phyloP scores from a whole-genome alignment of 495 filamentous ascomycete genomes.

The Neurospora sp. region DNA sequence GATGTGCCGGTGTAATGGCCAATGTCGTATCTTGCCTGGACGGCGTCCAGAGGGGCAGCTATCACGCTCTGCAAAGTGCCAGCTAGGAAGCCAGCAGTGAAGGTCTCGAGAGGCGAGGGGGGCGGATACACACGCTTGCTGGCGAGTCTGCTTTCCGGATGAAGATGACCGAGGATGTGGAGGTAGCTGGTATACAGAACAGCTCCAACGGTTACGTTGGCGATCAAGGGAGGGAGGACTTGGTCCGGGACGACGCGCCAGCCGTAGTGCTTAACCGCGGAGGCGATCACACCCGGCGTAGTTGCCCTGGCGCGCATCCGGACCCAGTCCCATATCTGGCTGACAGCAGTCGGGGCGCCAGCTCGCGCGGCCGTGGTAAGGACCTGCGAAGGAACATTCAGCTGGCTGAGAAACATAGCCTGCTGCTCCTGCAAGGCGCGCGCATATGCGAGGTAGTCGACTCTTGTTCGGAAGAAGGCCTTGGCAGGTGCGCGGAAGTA shows the following conservation, averaged over 20 bases:
- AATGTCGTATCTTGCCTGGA: conserved; percentile 67
- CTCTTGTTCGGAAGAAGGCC: conserved; percentile 77
- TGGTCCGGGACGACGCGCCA: conserved; percentile 86
- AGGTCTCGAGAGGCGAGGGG: conserved; percentile 52
- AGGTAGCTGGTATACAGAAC: conserved; percentile 84
- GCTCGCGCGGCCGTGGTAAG: neutral
- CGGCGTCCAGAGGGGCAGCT: conserved; percentile 80
- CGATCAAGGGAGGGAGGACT: conserved; percentile 74
- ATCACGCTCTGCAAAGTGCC: conserved; percentile 70
- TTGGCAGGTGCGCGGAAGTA: conserved; percentile 86
- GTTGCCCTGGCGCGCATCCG: conserved; percentile 57
- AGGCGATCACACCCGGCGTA: conserved; percentile 67
- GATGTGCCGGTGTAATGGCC: conserved; percentile 1
- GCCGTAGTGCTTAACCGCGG: conserved; percentile 69
- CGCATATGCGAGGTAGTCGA: conserved; percentile 60
- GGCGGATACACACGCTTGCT: conserved; percentile 68
- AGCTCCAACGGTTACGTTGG: conserved; percentile 77
- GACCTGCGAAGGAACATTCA: neutral
- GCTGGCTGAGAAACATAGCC: conserved; percentile 1
- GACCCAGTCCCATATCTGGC: conserved; percentile 28
- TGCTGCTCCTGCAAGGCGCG: conserved; percentile 32
- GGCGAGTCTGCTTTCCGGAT: conserved; percentile 60
- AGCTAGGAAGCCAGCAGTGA: conserved; percentile 66
- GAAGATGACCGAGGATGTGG: conserved; percentile 60
- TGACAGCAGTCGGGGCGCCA: conserved; percentile 5